Percentiles rank a stretch among this genome's conserved stretches.
Evolutionary conservation across 495 filamentous ascomycete species (phyloP).

Genomic region (Aspergillus diversus): DNA sequence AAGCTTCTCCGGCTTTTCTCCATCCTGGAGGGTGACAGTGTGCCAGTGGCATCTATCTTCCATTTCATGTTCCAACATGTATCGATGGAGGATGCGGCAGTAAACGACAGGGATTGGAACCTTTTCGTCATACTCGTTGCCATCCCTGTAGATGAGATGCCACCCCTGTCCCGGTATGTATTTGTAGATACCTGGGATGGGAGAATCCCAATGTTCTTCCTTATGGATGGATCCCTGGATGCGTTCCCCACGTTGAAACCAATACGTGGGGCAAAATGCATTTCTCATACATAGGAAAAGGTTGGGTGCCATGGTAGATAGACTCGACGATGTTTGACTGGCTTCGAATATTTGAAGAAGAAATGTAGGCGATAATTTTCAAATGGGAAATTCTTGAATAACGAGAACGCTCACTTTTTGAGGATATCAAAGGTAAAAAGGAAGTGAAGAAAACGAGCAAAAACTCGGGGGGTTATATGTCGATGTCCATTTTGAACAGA

Average conservation of each 20-base stretch:
- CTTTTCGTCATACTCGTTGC: constrained; percentile 42
- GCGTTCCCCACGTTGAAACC: constrained; percentile 48
- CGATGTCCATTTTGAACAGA: constrained; percentile 41
- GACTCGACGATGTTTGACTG: constrained; percentile 1
- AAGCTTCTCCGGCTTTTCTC: constrained; percentile 39
- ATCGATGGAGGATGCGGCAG: constrained; percentile 52
- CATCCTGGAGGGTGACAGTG: constrained; percentile 39
- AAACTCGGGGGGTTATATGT: constrained; percentile 36
- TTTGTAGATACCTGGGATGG: constrained; percentile 50
- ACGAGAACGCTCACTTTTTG: constrained; percentile 29
- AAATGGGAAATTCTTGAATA: constrained; percentile 5
- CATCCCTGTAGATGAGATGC: constrained; percentile 47
- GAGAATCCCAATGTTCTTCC: constrained; percentile 51
- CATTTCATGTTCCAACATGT: constrained; percentile 50
- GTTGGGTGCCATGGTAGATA: constrained; percentile 47
- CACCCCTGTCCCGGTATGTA: constrained; percentile 49
- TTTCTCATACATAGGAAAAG: constrained; percentile 49
- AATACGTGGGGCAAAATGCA: constrained; percentile 47
- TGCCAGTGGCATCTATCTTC: constrained; percentile 48
- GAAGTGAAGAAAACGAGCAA: constrained; percentile 28
- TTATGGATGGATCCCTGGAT: constrained; percentile 40
- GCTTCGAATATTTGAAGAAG: not conserved
- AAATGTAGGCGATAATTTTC: not conserved
- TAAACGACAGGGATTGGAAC: constrained; percentile 45
- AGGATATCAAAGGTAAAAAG: constrained; percentile 25